Conservation (phyloP, 2,329 filamentous ascomycete species). For the Penicillium sp. region DNA sequence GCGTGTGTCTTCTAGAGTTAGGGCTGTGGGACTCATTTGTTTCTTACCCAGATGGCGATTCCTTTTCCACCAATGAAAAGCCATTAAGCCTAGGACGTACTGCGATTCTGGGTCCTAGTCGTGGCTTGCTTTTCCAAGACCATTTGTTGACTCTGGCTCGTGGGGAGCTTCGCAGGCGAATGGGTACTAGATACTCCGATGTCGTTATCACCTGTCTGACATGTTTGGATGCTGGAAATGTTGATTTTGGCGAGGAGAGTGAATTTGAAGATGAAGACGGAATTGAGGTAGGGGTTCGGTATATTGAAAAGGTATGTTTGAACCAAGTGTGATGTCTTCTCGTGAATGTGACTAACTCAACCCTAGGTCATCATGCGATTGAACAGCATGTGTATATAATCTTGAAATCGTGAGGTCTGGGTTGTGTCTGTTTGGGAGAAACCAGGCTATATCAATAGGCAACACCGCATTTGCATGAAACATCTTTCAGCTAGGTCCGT, state of each 20-base stretch:
- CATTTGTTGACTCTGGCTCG: not conserved
- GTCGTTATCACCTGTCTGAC: constrained; percentile 2
- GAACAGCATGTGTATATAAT: not conserved
- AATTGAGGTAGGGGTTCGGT: not conserved
- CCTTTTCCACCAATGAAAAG: not conserved
- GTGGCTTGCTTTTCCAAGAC: not conserved
- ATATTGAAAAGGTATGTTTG: constrained; percentile 1
- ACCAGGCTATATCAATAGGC: too few species aligned
- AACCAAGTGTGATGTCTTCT: not conserved
- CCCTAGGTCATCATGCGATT: not conserved
- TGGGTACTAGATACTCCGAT: not conserved
- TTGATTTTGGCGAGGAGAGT: not conserved
- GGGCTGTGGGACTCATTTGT: not conserved
- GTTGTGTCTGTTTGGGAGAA: too few species aligned
- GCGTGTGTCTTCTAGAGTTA: not conserved
- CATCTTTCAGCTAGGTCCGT: too few species aligned
- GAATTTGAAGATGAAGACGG: constrained; percentile 2
- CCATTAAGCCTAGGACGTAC: not conserved
- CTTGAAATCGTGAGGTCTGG: too few species aligned
- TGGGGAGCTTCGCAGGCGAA: not conserved
- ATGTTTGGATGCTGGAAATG: not conserved
- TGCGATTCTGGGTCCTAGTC: not conserved
- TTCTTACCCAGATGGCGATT: not conserved
- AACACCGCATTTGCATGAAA: too few species aligned
- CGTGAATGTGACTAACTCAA: not conserved